A percentile compares a stretch with the other conserved stretches of the same genome.
phyloP scores from a whole-genome alignment of 2,329 filamentous ascomycete species.

The Zopfia rhizophila region DNA sequence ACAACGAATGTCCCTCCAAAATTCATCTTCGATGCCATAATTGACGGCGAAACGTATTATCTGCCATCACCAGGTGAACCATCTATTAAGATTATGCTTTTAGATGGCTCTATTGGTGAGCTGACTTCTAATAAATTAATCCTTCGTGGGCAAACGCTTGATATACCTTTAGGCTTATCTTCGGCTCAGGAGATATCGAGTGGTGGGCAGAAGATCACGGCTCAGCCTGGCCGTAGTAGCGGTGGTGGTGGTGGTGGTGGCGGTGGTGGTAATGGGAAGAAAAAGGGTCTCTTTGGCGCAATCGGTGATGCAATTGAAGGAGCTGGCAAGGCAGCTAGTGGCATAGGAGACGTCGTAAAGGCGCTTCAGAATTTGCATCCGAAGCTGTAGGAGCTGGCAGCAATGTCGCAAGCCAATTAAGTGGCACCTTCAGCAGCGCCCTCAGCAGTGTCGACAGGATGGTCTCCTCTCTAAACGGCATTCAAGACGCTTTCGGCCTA shows the following conservation, averaged over 20 bases:
- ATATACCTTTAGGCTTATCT: slow-evolving; percentile 8
- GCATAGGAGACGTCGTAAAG: slow-evolving; percentile 6
- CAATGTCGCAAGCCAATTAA: slow-evolving; percentile 5
- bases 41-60: slow-evolving; percentile 21
- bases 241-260: slow-evolving; percentile 8
- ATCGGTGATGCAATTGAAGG: slow-evolving; percentile 11
- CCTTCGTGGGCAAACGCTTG: slow-evolving; percentile 16
- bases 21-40: slow-evolving; percentile 18
- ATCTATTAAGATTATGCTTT: slow-evolving; percentile 21
- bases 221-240: slow-evolving; percentile 17
- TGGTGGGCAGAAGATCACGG: slow-evolving; percentile 17
- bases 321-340: slow-evolving; percentile 10
- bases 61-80: slow-evolving; percentile 22
- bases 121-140: slow-evolving; percentile 18
- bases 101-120: slow-evolving; percentile 16
- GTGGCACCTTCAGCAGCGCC: slow-evolving; percentile 14
- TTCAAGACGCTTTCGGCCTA: slow-evolving; percentile 20
- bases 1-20: slow-evolving; percentile 3
- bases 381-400: slow-evolving; percentile 9
- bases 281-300: slow-evolving; percentile 15
- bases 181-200: slow-evolving; percentile 5
- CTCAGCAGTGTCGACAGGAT: slow-evolving; percentile 10
- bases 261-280: slow-evolving; percentile 1
- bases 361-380: slow-evolving; percentile 13
- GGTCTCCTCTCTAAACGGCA: slow-evolving; percentile 26